Evolutionary conservation across 305 asterid genomes (phyloP), one percentile per base, ranked within the genome.

Genomic region (Fraxinus dipetala): DNA sequence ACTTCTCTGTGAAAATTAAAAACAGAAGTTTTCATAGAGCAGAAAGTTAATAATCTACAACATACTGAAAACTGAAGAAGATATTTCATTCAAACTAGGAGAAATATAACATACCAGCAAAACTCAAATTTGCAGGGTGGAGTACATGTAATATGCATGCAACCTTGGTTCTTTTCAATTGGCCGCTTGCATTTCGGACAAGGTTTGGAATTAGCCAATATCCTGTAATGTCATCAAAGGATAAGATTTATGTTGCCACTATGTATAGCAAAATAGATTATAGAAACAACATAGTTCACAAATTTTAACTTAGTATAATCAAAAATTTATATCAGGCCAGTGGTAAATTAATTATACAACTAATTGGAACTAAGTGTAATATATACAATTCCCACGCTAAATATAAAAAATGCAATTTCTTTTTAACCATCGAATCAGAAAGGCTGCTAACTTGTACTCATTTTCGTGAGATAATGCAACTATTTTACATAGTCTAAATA

Each of bases 181-280:
- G 98, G 98, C 79, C 98, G 91, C 88, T 94, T 94, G 95, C 98
- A 94, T 85, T 93, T 94, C n/a, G 98, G 98, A 85, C 98, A 94
- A 78, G 97, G 98, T 86, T 94, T 94, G 69, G 98, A 94, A 87
- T 94, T 94, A 56, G 97, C 97, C 91, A 94, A 85, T 85, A 94
- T 94, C 98, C 98, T 92, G 94, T 78, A 87, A 86, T 70, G 61
- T 79, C 82, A 81, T 28, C 51, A 75, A 43, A 81, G 0, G 0
- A 43, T 81, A 78, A 84, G 78, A 79, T 48, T 80, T 51, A 87
- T 67, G 76, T 73, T 16, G 45, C 2, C 6, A 81, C 30, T 36
- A 34, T 56, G 61, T n/a, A 67, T 43, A 69, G 28, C 16, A 59
- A 72, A 76, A 75, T 45, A 79, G 45, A 45, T 14, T 73, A 40